Base-by-base conservation (phyloP, 2,329 filamentous ascomycete species). In the Xylariaceae sp. region DNA sequence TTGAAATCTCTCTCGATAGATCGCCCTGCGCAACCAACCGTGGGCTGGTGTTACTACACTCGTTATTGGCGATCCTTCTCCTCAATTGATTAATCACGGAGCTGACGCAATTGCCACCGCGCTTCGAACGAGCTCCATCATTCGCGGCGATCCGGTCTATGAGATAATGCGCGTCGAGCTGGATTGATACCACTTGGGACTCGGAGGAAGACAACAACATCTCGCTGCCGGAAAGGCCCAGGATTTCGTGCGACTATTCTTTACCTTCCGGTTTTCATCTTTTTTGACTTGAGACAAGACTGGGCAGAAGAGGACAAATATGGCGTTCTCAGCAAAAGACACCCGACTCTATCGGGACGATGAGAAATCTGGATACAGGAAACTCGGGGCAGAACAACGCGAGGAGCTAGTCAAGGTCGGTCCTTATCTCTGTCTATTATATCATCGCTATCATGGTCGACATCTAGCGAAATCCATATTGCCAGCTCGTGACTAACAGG, bases 331-430 rank as follows among this genome's bases (percentile, higher is more conserved):
- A 48, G 56, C 66, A 6, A 73, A 66, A 62, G 77, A 78, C 61
- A 75, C 72, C 5, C 65, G 76, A 51, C 66, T 74, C 53, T 81
- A 80, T 66, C 72, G 79, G 56, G 72, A 73, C 48, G 78, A 81
- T 71, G 77, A 76, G 53, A 77, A 73, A 65, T 65, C 60, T 49
- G 60, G 60, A 3, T 57, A 64, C 58, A 62, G 2, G 7, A 62
- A 51, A 17, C 62, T 64, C 69, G 47, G 75, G 73, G 44, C 74
- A 77, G 66, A 77, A 69, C 62, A 66, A 75, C 73, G 78, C 60
- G 71, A 79, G 61, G 74, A 75, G 62, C 70, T 82, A 18, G 64
- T 80, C 52, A 70, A 79, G 74, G 79, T 80, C 58, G 23, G 65
- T 56, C 51, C 56, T 44, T 11, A 10, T 56, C 15, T 55, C 48